Evolutionary conservation across 176 grass and related monocot species (phyloP).

Genomic region (Lolium multiflorum): DNA sequence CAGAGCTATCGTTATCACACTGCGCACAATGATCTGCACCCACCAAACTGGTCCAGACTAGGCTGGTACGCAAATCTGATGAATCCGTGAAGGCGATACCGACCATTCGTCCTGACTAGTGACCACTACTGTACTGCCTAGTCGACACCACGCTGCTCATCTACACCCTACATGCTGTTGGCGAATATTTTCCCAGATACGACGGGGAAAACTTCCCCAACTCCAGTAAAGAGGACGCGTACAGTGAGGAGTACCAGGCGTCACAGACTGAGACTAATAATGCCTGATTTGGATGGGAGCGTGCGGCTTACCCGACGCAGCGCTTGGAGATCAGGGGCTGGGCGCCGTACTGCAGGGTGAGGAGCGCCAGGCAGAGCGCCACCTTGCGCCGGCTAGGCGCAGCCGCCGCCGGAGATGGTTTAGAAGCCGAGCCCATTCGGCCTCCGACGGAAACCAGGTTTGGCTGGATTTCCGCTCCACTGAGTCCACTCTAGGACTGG

Average conservation of each 20-base stretch:
- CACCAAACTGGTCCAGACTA: background rate
- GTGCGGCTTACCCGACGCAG: slow-evolving; percentile 67
- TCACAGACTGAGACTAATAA: background rate
- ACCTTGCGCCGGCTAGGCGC: slow-evolving; percentile 60
- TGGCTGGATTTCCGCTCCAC: background rate
- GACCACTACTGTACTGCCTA: background rate
- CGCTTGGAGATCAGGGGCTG: slow-evolving; percentile 99
- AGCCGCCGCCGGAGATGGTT: background rate
- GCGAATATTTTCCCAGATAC: background rate
- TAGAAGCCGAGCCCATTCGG: slow-evolving; percentile 46
- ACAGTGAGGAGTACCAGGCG: background rate
- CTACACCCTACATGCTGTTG: background rate
- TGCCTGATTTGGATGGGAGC: no score
- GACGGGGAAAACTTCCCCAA: background rate
- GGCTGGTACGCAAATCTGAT: background rate
- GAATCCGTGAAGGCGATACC: background rate
- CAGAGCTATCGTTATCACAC: background rate
- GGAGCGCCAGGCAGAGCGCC: slow-evolving; percentile 74
- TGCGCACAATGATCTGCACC: background rate
- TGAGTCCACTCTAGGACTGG: slow-evolving; percentile 3
- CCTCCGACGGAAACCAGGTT: slow-evolving; percentile 37
- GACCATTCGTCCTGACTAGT: background rate
- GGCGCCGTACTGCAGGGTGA: slow-evolving; percentile 93
- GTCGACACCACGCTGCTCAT: background rate
- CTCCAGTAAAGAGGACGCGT: background rate